Percentiles rank a stretch among this genome's conserved stretches.
Conservation (phyloP, 768 basidiomycete genomes). For the Cystobasidium tubakii region DNA sequence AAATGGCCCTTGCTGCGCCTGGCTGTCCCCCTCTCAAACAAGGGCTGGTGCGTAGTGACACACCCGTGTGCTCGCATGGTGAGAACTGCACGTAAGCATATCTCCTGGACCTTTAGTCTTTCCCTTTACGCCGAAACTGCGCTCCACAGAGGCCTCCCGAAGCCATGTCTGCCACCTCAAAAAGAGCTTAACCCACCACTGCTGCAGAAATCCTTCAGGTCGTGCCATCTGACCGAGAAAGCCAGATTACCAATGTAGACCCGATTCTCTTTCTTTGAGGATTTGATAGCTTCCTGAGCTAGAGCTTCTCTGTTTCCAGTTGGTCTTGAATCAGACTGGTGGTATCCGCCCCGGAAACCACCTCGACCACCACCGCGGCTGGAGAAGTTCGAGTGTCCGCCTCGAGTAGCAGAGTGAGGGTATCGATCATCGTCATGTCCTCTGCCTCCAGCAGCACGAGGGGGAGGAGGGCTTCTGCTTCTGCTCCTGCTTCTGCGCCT, state of each 20-base stretch:
- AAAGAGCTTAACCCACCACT: slow-evolving; percentile 18
- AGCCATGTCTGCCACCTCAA: background rate
- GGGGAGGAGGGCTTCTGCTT: slow-evolving; percentile 21
- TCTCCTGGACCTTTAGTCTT: slow-evolving; percentile 17
- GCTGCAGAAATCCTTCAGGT: slow-evolving; percentile 81
- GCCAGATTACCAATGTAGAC: slow-evolving; percentile 98
- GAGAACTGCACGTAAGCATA: background rate
- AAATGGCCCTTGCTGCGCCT: too few species aligned
- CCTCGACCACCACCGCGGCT: slow-evolving; percentile 59
- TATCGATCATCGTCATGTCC: slow-evolving; percentile 11
- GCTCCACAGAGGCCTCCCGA: background rate
- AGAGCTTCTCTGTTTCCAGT: slow-evolving; percentile 59
- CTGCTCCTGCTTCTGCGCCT: slow-evolving; percentile 52
- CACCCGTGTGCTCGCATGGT: background rate
- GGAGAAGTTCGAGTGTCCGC: slow-evolving; percentile 48
- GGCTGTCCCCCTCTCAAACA: too few species aligned
- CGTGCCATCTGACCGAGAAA: slow-evolving; percentile 97
- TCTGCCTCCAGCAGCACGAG: slow-evolving; percentile 13
- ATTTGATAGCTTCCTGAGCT: slow-evolving; percentile 88
- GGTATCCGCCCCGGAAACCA: slow-evolving; percentile 54
- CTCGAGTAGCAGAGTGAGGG: slow-evolving; percentile 46
- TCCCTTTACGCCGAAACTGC: background rate
- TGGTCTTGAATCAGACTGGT: slow-evolving; percentile 6
- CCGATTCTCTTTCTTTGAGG: slow-evolving; percentile 94
- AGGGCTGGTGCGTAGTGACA: too few species aligned